Evolutionary conservation across 257 asterid genomes (phyloP).

Genomic region (Solanum sparsipilum): DNA sequence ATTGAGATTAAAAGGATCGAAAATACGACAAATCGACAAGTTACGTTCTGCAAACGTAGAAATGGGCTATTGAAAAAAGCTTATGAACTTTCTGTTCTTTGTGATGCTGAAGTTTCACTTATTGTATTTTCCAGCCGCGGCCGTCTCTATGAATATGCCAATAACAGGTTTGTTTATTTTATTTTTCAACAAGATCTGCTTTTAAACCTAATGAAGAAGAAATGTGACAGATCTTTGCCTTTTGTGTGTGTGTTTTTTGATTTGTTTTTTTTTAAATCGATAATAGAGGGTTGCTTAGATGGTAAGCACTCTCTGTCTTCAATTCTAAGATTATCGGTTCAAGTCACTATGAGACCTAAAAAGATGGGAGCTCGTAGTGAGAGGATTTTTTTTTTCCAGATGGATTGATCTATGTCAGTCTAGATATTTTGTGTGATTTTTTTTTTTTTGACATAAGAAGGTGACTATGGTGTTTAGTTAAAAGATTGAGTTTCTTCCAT

Average conservation of each 20-base stretch:
- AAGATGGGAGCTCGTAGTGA: neutral
- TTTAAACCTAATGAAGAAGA: neutral
- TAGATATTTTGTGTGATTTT: conserved; percentile 3
- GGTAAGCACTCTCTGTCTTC: neutral
- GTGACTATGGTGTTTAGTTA: conserved; percentile 7
- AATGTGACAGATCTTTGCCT: neutral
- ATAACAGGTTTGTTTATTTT: conserved; percentile 44
- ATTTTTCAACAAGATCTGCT: neutral
- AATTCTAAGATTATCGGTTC: neutral
- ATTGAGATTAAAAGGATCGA: conserved; percentile 86
- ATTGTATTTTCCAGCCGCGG: conserved; percentile 84
- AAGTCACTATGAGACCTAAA: neutral
- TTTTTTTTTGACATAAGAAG: neutral
- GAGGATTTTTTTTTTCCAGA: neutral
- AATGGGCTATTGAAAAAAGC: conserved; percentile 87
- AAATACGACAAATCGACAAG: conserved; percentile 82
- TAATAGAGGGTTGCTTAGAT: neutral
- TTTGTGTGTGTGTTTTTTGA: neutral
- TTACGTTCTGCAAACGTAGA: conserved; percentile 79
- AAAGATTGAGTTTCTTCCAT: conserved; percentile 5
- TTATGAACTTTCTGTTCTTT: conserved; percentile 70
- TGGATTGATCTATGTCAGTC: neutral
- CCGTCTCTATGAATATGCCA: conserved; percentile 76
- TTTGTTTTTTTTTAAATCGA: neutral
- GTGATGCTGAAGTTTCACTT: conserved; percentile 93